phyloP scores from a whole-genome alignment of 805 yeast genomes.

The Candida caryicola region DNA sequence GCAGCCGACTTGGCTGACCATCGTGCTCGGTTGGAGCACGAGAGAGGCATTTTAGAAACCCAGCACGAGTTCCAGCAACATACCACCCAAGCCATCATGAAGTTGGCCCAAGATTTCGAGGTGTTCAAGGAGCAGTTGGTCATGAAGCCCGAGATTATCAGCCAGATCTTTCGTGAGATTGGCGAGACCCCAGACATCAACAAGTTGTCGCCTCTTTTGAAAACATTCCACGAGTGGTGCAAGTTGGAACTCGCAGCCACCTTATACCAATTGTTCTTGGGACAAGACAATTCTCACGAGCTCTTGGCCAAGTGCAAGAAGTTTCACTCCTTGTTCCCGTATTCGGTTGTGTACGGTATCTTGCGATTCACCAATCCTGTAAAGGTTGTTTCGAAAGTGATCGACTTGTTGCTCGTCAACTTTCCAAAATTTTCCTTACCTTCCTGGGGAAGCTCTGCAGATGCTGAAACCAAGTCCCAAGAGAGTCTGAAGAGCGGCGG shows the following conservation, averaged over 20 bases:
- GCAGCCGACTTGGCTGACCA: slow-evolving; percentile 53
- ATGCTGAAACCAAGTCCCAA: slow-evolving; percentile 5
- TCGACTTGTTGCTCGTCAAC: slow-evolving; percentile 71
- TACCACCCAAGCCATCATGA: slow-evolving; percentile 54
- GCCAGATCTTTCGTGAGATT: slow-evolving; percentile 63
- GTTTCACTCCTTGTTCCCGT: slow-evolving; percentile 79
- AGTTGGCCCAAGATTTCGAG: slow-evolving; percentile 55
- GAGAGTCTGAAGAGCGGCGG: slow-evolving; percentile 12
- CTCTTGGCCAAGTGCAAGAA: slow-evolving; percentile 66
- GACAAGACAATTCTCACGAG: slow-evolving; percentile 78
- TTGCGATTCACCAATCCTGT: slow-evolving; percentile 85
- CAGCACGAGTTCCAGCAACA: slow-evolving; percentile 73
- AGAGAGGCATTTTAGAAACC: slow-evolving; percentile 51
- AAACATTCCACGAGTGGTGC: slow-evolving; percentile 75
- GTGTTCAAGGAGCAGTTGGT: slow-evolving; percentile 56
- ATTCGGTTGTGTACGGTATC: slow-evolving; percentile 70
- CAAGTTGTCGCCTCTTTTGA: slow-evolving; percentile 64
- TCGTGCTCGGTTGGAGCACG: slow-evolving; percentile 56
- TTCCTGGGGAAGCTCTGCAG: slow-evolving; percentile 15
- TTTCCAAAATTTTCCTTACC: slow-evolving; percentile 29
- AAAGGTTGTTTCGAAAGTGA: slow-evolving; percentile 70
- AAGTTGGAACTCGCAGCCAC: slow-evolving; percentile 83
- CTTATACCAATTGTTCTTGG: slow-evolving; percentile 73
- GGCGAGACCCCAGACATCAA: slow-evolving; percentile 49
- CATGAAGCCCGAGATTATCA: slow-evolving; percentile 51